A percentile compares a stretch with the other conserved stretches of the same genome.
Conservation (phyloP, 441 rosid species). For the Bocquillonia castaneifolia region DNA sequence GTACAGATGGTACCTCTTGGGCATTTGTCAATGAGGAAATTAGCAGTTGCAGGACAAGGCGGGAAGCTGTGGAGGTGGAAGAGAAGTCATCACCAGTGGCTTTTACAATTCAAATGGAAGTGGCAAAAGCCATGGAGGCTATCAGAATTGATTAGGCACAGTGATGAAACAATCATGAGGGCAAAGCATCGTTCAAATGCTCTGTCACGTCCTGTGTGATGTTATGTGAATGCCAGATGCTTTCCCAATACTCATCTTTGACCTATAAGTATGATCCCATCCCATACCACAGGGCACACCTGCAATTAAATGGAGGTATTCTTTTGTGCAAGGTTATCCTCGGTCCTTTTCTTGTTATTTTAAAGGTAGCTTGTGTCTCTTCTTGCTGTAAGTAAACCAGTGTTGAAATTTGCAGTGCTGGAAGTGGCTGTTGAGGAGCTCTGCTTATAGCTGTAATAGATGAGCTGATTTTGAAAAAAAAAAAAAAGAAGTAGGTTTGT, state of each 20-base stretch:
- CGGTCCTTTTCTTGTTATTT: background rate
- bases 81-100: slow-evolving; percentile 97
- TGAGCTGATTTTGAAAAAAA: slow-evolving; percentile 32
- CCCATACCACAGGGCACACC: slow-evolving; percentile 26
- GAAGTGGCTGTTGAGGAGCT: slow-evolving; percentile 37
- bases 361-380: background rate
- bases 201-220: slow-evolving; percentile 35
- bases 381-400: background rate
- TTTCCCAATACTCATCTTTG: slow-evolving; percentile 34
- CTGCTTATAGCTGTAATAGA: slow-evolving; percentile 33
- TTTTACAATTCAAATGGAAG: slow-evolving; percentile 94
- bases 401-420: slow-evolving; percentile 31
- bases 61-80: slow-evolving; percentile 99
- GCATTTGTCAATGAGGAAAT: slow-evolving; percentile 62
- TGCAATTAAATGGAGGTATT: slow-evolving; percentile 44
- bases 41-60: slow-evolving; percentile 59
- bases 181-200: slow-evolving; percentile 57
- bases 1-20: slow-evolving; percentile 88
- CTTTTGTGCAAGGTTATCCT: slow-evolving; percentile 9
- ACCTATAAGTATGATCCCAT: slow-evolving; percentile 31
- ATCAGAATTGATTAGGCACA: slow-evolving; percentile 83
- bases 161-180: slow-evolving; percentile 71
- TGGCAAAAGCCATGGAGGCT: slow-evolving; percentile 99
- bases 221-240: slow-evolving; percentile 22
- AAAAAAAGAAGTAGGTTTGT: slow-evolving; percentile 34